These are phyloP conservation scores for Polyporus arcularius DNA, from an alignment of 768 basidiomycete genomes.

Conservation along the genomic window DNA sequence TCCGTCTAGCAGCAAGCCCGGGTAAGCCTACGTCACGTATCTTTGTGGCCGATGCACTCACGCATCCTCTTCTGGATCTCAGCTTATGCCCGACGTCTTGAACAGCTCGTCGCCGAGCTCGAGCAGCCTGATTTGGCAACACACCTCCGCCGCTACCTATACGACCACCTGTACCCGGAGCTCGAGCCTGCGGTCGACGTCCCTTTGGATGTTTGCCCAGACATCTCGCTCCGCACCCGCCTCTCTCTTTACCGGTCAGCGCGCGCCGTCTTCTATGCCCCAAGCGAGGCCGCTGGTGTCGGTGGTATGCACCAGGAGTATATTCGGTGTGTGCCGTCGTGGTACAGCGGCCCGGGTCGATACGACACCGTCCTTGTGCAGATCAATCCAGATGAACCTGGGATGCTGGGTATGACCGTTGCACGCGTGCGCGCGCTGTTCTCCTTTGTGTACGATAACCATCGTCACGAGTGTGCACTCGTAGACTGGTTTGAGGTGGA, in stretches of 20 bases:
- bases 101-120: no score
- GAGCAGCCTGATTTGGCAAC: no score
- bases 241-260: slow-evolving; percentile 24
- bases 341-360: slow-evolving; percentile 12
- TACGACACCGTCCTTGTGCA: slow-evolving; percentile 27
- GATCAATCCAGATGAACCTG: background rate
- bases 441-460: slow-evolving; percentile 19
- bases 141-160: no score
- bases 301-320: slow-evolving; percentile 28
- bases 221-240: no score
- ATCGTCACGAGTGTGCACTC: background rate
- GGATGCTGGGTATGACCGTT: slow-evolving; percentile 23
- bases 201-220: no score
- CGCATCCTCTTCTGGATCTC: no score
- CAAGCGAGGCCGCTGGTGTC: slow-evolving; percentile 28
- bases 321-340: slow-evolving; percentile 23
- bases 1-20: no score
- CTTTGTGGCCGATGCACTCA: no score
- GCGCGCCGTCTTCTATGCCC: slow-evolving; percentile 23
- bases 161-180: no score
- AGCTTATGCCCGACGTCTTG: no score
- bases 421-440: slow-evolving; percentile 25
- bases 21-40: no score
- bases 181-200: no score
- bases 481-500: slow-evolving; percentile 27